A percentile compares a stretch with the other conserved stretches of the same genome.
Conservation (phyloP, 257 asterid genomes). For the Penstemon newberryi region DNA sequence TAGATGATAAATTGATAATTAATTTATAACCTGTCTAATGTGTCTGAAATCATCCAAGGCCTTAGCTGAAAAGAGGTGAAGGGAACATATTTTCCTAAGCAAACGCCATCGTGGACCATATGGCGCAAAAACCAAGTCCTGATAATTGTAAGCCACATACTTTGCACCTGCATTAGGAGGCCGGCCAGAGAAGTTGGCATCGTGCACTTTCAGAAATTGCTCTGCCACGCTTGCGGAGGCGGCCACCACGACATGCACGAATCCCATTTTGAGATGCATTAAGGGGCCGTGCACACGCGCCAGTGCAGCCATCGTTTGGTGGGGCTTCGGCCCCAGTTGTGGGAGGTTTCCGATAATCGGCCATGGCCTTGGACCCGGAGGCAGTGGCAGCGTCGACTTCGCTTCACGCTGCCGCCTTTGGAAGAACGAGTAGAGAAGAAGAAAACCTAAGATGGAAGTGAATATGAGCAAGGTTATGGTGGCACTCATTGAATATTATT, state of each 20-base stretch:
- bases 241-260: slow-evolving; percentile 77
- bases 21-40: slow-evolving; percentile 61
- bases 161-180: slow-evolving; percentile 87
- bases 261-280: slow-evolving; percentile 77
- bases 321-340: slow-evolving; percentile 72
- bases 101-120: slow-evolving; percentile 95
- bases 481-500: background rate
- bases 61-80: slow-evolving; percentile 78
- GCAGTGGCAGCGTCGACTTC: slow-evolving; percentile 33
- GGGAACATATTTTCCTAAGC: slow-evolving; percentile 64
- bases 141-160: slow-evolving; percentile 79
- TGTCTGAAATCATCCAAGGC: slow-evolving; percentile 75
- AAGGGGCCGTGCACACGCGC: slow-evolving; percentile 74
- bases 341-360: slow-evolving; percentile 80
- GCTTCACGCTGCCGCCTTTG: slow-evolving; percentile 4
- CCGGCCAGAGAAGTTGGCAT: slow-evolving; percentile 74
- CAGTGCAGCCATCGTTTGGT: slow-evolving; percentile 74
- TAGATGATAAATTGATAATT: background rate
- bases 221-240: slow-evolving; percentile 72
- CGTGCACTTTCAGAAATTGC: slow-evolving; percentile 72
- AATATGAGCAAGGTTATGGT: slow-evolving; percentile 1
- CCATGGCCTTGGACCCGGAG: slow-evolving; percentile 98
- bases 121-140: slow-evolving; percentile 87
- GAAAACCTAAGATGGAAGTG: slow-evolving; percentile 24
- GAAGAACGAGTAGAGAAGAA: slow-evolving; percentile 28